Percentiles rank a stretch among this genome's conserved stretches.
Evolutionary conservation across 345 rosid species (phyloP).

Genomic region (Hirschfeldia incana): DNA sequence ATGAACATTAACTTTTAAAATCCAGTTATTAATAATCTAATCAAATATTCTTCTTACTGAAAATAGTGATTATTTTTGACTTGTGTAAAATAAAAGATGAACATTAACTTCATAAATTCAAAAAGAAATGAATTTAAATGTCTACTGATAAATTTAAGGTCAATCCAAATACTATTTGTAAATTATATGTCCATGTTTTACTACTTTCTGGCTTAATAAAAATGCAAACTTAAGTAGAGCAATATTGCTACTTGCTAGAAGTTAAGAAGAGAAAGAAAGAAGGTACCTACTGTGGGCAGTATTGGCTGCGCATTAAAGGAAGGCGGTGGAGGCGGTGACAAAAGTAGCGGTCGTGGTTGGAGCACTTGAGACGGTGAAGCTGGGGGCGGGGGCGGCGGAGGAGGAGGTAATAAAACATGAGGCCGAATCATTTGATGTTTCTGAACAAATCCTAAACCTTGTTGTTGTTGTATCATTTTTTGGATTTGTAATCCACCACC

Average conservation of each 20-base stretch:
- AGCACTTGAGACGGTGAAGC: slow-evolving; percentile 36
- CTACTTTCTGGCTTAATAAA: not conserved
- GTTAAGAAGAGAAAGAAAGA: slow-evolving; percentile 38
- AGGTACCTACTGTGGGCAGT: slow-evolving; percentile 68
- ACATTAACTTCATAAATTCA: not conserved
- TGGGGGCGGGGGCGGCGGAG: slow-evolving; percentile 34
- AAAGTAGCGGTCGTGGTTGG: slow-evolving; percentile 26
- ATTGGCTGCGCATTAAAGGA: slow-evolving; percentile 34
- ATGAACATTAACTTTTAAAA: not conserved
- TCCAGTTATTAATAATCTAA: not conserved
- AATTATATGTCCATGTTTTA: not conserved
- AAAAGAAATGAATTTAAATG: not conserved
- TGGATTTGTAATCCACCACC: slow-evolving; percentile 33
- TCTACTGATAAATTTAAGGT: not conserved
- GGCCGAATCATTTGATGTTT: slow-evolving; percentile 45
- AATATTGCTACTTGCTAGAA: slow-evolving; percentile 14
- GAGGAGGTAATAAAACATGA: slow-evolving; percentile 36
- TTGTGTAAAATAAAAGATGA: not conserved
- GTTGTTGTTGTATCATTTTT: slow-evolving; percentile 27
- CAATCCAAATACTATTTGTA: not conserved
- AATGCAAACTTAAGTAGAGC: slow-evolving; percentile 1
- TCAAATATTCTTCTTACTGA: not conserved
- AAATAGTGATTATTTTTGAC: not conserved
- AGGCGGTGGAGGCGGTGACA: slow-evolving; percentile 45
- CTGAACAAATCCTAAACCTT: slow-evolving; percentile 42